phyloP scores from a whole-genome alignment of 192 early-diverging fungal genomes.

The Umbelopsis ramanniana region DNA sequence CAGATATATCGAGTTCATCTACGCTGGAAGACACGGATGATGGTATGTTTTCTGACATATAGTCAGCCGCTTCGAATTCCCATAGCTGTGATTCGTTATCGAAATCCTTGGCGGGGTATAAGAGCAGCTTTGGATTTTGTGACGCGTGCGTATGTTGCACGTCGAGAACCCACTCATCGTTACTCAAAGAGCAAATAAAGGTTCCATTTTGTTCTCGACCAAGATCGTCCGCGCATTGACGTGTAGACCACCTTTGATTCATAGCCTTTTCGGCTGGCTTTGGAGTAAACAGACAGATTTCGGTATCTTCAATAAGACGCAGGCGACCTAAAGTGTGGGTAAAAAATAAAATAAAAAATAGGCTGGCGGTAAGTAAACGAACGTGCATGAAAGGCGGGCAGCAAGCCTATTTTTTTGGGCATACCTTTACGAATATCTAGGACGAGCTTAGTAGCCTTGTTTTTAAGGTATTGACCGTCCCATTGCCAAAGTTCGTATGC shows the following conservation, averaged over 20 bases:
- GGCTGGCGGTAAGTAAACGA: too few species aligned
- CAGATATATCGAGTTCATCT: background rate
- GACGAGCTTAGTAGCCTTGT: constrained; percentile 38
- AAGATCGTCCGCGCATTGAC: constrained; percentile 22
- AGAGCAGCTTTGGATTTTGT: constrained; percentile 25
- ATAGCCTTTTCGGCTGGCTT: constrained; percentile 33
- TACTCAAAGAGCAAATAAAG: constrained; percentile 32
- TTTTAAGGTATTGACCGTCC: constrained; percentile 32
- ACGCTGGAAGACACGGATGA: background rate
- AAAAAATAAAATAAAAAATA: too few species aligned
- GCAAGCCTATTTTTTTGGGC: background rate
- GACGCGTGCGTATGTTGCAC: constrained; percentile 7
- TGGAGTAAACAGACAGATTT: constrained; percentile 35
- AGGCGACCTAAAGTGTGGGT: constrained; percentile 33
- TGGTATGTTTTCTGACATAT: background rate
- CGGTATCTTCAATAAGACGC: constrained; percentile 46
- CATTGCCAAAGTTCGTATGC: constrained; percentile 39
- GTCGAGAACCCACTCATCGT: constrained; percentile 42
- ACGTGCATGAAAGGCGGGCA: too few species aligned
- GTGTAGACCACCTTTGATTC: constrained; percentile 38
- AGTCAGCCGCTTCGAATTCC: constrained; percentile 28
- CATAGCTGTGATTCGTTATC: constrained; percentile 40
- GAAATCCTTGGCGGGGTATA: constrained; percentile 34
- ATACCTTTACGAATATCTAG: constrained; percentile 46
- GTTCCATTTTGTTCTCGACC: constrained; percentile 28